Percentiles rank a stretch among this genome's conserved stretches.
These are phyloP conservation scores for Ophiorrhiza pumila DNA, from an alignment of 257 asterid genomes.

Conservation along the genomic window DNA sequence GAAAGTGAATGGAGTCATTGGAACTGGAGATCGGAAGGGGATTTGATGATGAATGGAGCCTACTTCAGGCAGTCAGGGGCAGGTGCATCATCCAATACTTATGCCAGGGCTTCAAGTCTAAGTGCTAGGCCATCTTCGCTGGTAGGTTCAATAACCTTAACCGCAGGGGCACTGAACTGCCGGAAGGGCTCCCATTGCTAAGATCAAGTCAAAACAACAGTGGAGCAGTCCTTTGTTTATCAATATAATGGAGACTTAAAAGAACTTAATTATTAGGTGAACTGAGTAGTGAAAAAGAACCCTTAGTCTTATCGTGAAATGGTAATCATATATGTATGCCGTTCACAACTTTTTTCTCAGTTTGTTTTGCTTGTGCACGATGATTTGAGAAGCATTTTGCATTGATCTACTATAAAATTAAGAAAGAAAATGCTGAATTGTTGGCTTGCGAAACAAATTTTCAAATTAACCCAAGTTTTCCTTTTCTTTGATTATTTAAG, in stretches of 20 bases:
- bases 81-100: slow-evolving; percentile 43
- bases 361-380: neutral
- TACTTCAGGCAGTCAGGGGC: slow-evolving; percentile 67
- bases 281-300: neutral
- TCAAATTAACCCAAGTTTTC: too few species aligned
- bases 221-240: too few species aligned
- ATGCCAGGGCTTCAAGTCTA: slow-evolving; percentile 75
- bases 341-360: neutral
- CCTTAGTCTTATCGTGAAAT: too few species aligned
- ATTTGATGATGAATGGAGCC: slow-evolving; percentile 80
- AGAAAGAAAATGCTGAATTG: too few species aligned
- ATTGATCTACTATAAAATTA: neutral
- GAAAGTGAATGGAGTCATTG: slow-evolving; percentile 75
- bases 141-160: slow-evolving; percentile 52
- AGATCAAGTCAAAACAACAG: too few species aligned
- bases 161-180: slow-evolving; percentile 63
- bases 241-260: too few species aligned
- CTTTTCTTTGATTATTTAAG: too few species aligned
- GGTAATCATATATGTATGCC: neutral
- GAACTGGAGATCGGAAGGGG: slow-evolving; percentile 92
- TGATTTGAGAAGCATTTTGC: neutral
- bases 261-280: neutral
- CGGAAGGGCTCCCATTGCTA: slow-evolving; percentile 61
- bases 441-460: too few species aligned
- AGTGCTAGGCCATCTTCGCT: slow-evolving; percentile 69